Base-by-base conservation (phyloP, 768 basidiomycete species). In the Suillus brevipes region DNA sequence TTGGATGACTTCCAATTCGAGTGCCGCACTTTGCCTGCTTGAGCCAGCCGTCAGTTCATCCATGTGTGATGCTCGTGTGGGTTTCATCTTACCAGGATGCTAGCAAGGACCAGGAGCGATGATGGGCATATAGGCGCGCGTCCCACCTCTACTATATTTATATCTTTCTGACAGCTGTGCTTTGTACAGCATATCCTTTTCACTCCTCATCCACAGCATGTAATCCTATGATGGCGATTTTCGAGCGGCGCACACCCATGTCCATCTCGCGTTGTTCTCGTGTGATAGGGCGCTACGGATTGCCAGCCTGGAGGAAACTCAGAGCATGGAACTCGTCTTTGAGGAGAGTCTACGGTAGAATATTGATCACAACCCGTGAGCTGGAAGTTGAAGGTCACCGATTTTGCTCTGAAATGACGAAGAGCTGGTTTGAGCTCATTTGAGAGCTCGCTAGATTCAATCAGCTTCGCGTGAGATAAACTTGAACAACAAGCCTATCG, bases 341-440 rank as follows among this genome's bases (percentile, higher is more conserved):
- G 88, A 91, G 69, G 83, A 86, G 73, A 91, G 91, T 73, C 71
- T 94, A 93, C 71, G 92, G 92, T 62, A 83, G 34, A 36, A 7
- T 36, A 36, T 36, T 36, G 75, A 82, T 93, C 52, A 91, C 86
- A 8, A 72, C 47, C 92, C 31, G 92, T 72, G 88, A 91, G 72
- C 70, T 92, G 38, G 70, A 68, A 53, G 31, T 82, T 36, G 64
- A 79, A 65, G 78, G 78, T 1, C 34, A 10, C n/a, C 4, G 12
- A n/a, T 62, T 25, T 49, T 43, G 20, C 25, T 38, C 14, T 65
- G n/a, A 38, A 57, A 23, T 37, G 14, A 37, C 12, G 8, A 36
- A 47, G n/a, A n/a, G 45, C 14, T 50, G 14, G 16, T 50, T 16
- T 16, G 49, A 14, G 3, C 14, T 16, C 7, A 14, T 16, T 16